Conservation (phyloP, 2,329 filamentous ascomycete species). For the Bertia moriformis region DNA sequence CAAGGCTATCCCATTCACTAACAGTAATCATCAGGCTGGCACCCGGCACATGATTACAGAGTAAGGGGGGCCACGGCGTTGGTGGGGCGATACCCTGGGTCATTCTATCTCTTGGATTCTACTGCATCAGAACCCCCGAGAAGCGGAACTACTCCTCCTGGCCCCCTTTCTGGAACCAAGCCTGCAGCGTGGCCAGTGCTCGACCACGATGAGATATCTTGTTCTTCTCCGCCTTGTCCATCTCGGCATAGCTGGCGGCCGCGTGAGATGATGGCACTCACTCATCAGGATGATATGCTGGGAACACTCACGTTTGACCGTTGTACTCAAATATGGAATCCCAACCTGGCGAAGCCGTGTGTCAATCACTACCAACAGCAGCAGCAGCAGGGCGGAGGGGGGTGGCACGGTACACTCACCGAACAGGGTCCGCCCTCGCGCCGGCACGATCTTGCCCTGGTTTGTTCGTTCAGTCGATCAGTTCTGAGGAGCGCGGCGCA, state of each 20-base stretch:
- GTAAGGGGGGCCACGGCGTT: neutral
- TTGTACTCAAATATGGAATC: slow-evolving; percentile 92
- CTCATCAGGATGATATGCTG: no score
- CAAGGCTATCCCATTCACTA: no score
- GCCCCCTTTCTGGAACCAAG: neutral
- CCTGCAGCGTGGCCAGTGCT: neutral
- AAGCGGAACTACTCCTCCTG: no score
- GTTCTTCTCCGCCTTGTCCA: neutral
- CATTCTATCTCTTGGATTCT: neutral
- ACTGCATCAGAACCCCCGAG: neutral
- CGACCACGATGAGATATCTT: neutral
- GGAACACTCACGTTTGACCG: slow-evolving; percentile 75
- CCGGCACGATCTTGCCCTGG: slow-evolving; percentile 74
- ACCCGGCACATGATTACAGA: no score
- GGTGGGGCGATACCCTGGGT: neutral
- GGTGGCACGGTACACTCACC: no score
- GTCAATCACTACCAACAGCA: slow-evolving; percentile 28
- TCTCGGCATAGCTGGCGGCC: slow-evolving; percentile 1
- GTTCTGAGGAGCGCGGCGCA: no score
- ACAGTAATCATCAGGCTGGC: no score
- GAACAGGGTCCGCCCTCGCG: slow-evolving; percentile 68
- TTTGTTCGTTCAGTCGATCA: no score
- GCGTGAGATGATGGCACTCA: no score
- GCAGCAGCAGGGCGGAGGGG: no score
- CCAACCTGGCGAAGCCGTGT: slow-evolving; percentile 68